Evolutionary conservation across 495 filamentous ascomycete genomes (phyloP).

Genomic region (Pseudomonodictys pantanalensis): DNA sequence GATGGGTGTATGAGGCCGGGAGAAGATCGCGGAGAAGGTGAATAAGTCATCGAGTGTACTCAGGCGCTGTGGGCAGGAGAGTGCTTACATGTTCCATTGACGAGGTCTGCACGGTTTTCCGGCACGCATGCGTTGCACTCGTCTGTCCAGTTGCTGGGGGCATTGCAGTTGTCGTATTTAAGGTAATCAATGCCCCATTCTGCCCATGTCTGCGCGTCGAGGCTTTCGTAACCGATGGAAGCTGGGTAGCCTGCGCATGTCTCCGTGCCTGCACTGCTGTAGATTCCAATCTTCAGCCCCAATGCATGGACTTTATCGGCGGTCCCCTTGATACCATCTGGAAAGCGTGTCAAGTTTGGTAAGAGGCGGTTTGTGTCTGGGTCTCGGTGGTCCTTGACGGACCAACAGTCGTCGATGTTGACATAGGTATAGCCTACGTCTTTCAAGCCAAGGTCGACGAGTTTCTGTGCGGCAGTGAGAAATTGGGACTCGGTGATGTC

Average conservation of each 20-base stretch:
- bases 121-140: slow-evolving; percentile 40
- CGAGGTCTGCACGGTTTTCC: background rate
- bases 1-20: no score
- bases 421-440: slow-evolving; percentile 41
- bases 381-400: slow-evolving; percentile 29
- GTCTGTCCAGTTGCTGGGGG: slow-evolving; percentile 46
- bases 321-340: slow-evolving; percentile 36
- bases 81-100: slow-evolving; percentile 30
- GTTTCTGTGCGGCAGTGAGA: slow-evolving; percentile 30
- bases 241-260: slow-evolving; percentile 66
- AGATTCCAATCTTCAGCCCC: slow-evolving; percentile 40
- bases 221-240: slow-evolving; percentile 57
- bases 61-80: no score
- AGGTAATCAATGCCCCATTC: slow-evolving; percentile 69
- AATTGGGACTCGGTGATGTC: slow-evolving; percentile 37
- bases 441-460: slow-evolving; percentile 37
- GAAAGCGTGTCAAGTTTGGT: slow-evolving; percentile 47
- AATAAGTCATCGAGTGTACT: no score
- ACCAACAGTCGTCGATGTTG: slow-evolving; percentile 40
- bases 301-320: slow-evolving; percentile 38
- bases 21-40: background rate
- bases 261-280: slow-evolving; percentile 50
- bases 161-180: slow-evolving; percentile 72
- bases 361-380: slow-evolving; percentile 47
- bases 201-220: slow-evolving; percentile 61